Evolutionary conservation across 164 flowering plant genomes (phyloP).

Genomic region (Berberis thunbergii): DNA sequence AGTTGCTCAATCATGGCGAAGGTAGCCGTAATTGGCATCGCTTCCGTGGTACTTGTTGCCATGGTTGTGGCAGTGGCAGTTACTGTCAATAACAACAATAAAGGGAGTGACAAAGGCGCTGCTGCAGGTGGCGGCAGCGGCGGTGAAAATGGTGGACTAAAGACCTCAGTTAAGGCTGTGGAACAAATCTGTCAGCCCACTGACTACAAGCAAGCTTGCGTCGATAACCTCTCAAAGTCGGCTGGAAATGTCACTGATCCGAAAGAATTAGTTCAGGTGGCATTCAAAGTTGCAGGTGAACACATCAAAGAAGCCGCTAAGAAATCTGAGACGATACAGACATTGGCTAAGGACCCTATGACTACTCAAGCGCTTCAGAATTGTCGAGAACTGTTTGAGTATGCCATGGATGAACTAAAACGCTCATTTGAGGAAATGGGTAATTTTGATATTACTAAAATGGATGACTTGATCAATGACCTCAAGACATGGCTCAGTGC

Average conservation of each 20-base stretch:
- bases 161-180: slow-evolving; percentile 39
- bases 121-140: too few relatives aligned
- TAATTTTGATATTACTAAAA: slow-evolving; percentile 16
- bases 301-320: slow-evolving; percentile 24
- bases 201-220: slow-evolving; percentile 44
- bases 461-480: slow-evolving; percentile 32
- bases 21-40: slow-evolving; percentile 26
- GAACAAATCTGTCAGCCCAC: slow-evolving; percentile 48
- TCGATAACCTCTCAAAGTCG: slow-evolving; percentile 20
- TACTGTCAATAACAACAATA: slow-evolving; percentile 7
- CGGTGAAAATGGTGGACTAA: neutral
- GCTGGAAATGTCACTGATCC: slow-evolving; percentile 46
- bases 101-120: too few relatives aligned
- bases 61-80: slow-evolving; percentile 48
- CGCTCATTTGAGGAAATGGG: slow-evolving; percentile 16
- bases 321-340: slow-evolving; percentile 23
- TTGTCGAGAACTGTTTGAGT: slow-evolving; percentile 34
- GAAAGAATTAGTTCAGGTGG: slow-evolving; percentile 38
- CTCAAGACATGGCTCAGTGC: slow-evolving; percentile 72
- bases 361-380: slow-evolving; percentile 20
- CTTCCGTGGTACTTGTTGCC: slow-evolving; percentile 43
- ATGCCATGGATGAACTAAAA: slow-evolving; percentile 31
- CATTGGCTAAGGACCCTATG: slow-evolving; percentile 44
- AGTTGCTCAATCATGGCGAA: slow-evolving; percentile 16
- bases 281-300: slow-evolving; percentile 32